Percentiles rank a stretch among this genome's conserved stretches.
phyloP scores from a whole-genome alignment of 73 alveolate species.

The Paramecium bursaria region DNA sequence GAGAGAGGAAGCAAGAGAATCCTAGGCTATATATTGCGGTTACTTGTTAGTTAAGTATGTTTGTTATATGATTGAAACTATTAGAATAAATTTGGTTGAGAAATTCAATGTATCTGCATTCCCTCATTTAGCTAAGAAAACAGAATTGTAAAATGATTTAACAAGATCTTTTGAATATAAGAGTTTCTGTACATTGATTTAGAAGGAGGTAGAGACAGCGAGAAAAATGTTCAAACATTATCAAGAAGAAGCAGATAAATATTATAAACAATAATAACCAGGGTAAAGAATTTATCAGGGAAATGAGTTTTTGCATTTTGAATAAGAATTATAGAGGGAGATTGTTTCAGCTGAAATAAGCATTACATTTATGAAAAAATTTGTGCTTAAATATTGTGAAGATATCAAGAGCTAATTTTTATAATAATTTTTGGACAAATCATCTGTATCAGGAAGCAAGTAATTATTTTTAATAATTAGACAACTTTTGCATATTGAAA shows the following conservation, averaged over 20 bases:
- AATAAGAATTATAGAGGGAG: constrained; percentile 58
- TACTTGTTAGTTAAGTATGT: constrained; percentile 40
- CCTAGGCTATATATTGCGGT: constrained; percentile 53
- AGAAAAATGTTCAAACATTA: constrained; percentile 54
- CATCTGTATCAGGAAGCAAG: constrained; percentile 37
- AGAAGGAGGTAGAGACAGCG: constrained; percentile 69
- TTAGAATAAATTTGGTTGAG: constrained; percentile 61
- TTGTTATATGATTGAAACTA: constrained; percentile 19
- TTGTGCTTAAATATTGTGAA: constrained; percentile 63
- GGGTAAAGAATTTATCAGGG: constrained; percentile 55
- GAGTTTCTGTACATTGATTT: constrained; percentile 65
- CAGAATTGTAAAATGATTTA: constrained; percentile 65
- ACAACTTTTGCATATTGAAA: constrained; percentile 58
- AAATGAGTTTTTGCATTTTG: constrained; percentile 52
- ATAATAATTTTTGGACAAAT: constrained; percentile 60
- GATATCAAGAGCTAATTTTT: constrained; percentile 55
- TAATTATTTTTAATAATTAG: neutral
- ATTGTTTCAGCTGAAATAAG: constrained; percentile 54
- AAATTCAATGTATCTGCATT: constrained; percentile 68
- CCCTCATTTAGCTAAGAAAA: constrained; percentile 64
- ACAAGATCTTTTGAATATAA: constrained; percentile 68
- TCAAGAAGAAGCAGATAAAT: constrained; percentile 63
- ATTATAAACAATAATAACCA: neutral
- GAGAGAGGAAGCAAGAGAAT: constrained; percentile 59
- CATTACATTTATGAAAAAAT: constrained; percentile 51